Conservation (phyloP, 495 filamentous ascomycete species). For the Neurospora sp. region DNA sequence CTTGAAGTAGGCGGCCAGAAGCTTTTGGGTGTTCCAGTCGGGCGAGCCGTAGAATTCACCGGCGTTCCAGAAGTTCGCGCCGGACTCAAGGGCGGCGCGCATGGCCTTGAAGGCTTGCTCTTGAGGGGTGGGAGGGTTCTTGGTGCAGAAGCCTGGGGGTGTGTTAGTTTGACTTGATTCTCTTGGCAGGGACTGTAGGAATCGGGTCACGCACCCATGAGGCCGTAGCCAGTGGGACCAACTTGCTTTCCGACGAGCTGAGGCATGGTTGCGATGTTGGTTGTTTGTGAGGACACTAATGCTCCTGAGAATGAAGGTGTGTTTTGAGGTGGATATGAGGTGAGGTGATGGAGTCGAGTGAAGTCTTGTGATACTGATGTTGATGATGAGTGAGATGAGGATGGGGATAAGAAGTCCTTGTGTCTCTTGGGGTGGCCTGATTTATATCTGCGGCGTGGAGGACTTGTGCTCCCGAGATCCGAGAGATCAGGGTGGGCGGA, state of each 20-base stretch:
- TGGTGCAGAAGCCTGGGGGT: background rate
- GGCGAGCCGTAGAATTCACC: slow-evolving; percentile 69
- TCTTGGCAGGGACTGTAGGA: background rate
- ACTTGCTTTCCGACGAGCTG: slow-evolving; percentile 36
- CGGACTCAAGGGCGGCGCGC: slow-evolving; percentile 50
- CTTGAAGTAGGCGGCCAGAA: slow-evolving; percentile 55
- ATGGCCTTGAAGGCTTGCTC: slow-evolving; percentile 50
- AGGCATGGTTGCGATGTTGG: slow-evolving; percentile 22
- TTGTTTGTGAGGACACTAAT: background rate
- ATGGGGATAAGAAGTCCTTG: background rate
- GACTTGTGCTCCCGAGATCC: background rate
- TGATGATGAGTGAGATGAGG: background rate
- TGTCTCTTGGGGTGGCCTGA: background rate
- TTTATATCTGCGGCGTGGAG: background rate
- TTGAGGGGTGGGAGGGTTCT: background rate
- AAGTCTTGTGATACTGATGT: background rate
- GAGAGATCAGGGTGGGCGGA: background rate
- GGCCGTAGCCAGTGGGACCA: slow-evolving; percentile 40
- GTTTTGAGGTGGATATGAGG: background rate
- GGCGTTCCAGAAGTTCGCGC: slow-evolving; percentile 66
- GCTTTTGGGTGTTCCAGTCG: slow-evolving; percentile 52
- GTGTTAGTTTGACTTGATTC: background rate
- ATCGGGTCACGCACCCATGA: slow-evolving; percentile 34
- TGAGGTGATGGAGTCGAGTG: background rate
- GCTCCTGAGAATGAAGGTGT: background rate